Evolutionary conservation across 2,329 filamentous ascomycete species (phyloP).

Genomic region (Xylaria arbuscula): DNA sequence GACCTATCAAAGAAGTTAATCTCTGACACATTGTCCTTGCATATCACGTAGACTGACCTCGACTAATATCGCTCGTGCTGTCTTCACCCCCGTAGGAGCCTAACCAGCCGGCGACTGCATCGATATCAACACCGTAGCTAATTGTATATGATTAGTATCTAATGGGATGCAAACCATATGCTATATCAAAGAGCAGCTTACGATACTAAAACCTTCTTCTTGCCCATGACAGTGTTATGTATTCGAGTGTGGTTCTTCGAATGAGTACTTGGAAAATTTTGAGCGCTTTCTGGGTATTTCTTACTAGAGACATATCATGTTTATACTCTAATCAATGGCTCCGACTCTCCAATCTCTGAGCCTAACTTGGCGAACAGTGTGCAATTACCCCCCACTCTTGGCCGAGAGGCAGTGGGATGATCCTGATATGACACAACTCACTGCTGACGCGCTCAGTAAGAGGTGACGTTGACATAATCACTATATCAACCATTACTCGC

Average conservation of each 20-base stretch:
- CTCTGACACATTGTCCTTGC: neutral
- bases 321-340: neutral
- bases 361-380: neutral
- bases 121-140: slow-evolving; percentile 69
- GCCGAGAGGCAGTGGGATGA: slow-evolving; percentile 9
- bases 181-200: slow-evolving; percentile 7
- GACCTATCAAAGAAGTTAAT: slow-evolving; percentile 9
- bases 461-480: neutral
- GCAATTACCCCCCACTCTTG: slow-evolving; percentile 22
- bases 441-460: neutral
- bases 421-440: neutral
- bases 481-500: neutral
- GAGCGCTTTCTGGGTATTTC: neutral
- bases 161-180: neutral
- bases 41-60: slow-evolving; percentile 59
- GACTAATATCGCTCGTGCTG: slow-evolving; percentile 75
- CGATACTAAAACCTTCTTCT: slow-evolving; percentile 36
- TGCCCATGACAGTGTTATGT: slow-evolving; percentile 21
- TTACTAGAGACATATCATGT: neutral
- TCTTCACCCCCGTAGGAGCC: slow-evolving; percentile 81
- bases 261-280: neutral
- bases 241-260: neutral
- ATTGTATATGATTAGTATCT: neutral
- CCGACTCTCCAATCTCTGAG: slow-evolving; percentile 5
- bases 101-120: slow-evolving; percentile 81